Conservation (phyloP, 176 grass and related monocot species). For the Neostapfia colusana region DNA sequence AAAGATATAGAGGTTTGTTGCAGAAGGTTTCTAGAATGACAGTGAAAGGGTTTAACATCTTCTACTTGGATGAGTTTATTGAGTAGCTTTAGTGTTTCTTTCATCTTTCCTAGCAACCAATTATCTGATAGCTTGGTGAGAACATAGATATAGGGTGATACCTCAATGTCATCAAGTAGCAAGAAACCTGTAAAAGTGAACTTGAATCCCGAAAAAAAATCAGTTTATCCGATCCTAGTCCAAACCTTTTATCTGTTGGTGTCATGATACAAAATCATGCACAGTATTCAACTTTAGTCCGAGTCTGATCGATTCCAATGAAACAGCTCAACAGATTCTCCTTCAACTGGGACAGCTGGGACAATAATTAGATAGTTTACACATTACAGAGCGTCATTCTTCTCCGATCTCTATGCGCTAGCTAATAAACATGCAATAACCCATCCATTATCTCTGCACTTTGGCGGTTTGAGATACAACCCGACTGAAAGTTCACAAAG, state of each 20-base stretch:
- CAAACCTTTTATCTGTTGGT: slow-evolving; percentile 7
- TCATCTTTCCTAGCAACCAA: slow-evolving; percentile 6
- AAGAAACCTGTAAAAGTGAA: slow-evolving; percentile 21
- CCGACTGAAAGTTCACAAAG: background rate
- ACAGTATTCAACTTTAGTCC: slow-evolving; percentile 18
- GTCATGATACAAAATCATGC: slow-evolving; percentile 8
- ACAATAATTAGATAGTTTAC: background rate
- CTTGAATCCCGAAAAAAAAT: background rate
- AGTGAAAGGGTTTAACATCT: slow-evolving; percentile 15
- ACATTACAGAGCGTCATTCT: background rate
- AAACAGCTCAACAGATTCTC: slow-evolving; percentile 14
- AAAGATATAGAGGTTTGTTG: background rate
- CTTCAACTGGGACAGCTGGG: slow-evolving; percentile 13
- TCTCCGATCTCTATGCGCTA: slow-evolving; percentile 4
- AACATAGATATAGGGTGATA: slow-evolving; percentile 5
- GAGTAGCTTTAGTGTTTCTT: background rate
- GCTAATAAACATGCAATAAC: background rate
- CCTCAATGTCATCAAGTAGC: slow-evolving; percentile 21
- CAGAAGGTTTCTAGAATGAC: background rate
- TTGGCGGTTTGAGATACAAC: background rate
- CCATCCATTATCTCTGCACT: slow-evolving; percentile 12
- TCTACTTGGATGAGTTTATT: slow-evolving; percentile 10
- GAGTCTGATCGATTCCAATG: slow-evolving; percentile 26
- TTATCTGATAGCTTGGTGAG: slow-evolving; percentile 15
- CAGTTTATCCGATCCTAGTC: background rate